phyloP scores from a whole-genome alignment of 2,329 filamentous ascomycete species.

The Fusarium falciforme region DNA sequence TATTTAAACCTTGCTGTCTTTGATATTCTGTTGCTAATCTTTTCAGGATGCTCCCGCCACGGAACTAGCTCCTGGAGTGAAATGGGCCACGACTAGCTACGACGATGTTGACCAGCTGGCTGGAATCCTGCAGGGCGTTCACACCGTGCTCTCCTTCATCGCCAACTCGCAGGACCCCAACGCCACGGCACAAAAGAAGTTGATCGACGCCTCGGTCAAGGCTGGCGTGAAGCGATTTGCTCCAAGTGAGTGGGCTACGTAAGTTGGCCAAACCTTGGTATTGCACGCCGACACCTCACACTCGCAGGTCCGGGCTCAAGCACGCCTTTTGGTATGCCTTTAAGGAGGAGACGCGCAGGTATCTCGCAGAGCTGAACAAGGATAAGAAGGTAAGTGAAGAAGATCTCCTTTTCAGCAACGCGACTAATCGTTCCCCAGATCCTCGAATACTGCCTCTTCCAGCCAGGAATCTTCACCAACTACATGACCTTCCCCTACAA shows the following conservation, averaged over 20 bases:
- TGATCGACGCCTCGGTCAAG: slow-evolving; percentile 67
- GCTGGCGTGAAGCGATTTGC: slow-evolving; percentile 71
- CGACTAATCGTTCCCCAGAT: slow-evolving; percentile 49
- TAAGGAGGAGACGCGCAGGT: slow-evolving; percentile 62
- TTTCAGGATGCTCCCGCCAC: slow-evolving; percentile 15
- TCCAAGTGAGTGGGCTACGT: slow-evolving; percentile 68
- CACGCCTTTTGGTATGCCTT: slow-evolving; percentile 28
- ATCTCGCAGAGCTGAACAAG: slow-evolving; percentile 63
- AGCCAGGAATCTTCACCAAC: slow-evolving; percentile 65
- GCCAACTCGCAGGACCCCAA: slow-evolving; percentile 47
- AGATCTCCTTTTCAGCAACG: fast-evolving
- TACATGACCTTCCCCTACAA: slow-evolving; percentile 64
- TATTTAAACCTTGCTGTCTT: neutral
- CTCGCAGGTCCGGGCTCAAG: slow-evolving; percentile 14
- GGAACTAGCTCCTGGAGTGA: slow-evolving; percentile 9
- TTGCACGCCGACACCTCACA: neutral
- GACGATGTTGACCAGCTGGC: slow-evolving; percentile 46
- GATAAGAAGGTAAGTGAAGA: slow-evolving; percentile 51
- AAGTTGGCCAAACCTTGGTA: neutral
- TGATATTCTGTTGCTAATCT: neutral
- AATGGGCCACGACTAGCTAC: slow-evolving; percentile 48
- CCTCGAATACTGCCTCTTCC: slow-evolving; percentile 67
- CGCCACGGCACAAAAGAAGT: slow-evolving; percentile 50
- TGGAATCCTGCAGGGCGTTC: slow-evolving; percentile 55
- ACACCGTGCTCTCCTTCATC: slow-evolving; percentile 67